Base-by-base conservation (phyloP, 257 asterid genomes). In the Nicotiana undulata region DNA sequence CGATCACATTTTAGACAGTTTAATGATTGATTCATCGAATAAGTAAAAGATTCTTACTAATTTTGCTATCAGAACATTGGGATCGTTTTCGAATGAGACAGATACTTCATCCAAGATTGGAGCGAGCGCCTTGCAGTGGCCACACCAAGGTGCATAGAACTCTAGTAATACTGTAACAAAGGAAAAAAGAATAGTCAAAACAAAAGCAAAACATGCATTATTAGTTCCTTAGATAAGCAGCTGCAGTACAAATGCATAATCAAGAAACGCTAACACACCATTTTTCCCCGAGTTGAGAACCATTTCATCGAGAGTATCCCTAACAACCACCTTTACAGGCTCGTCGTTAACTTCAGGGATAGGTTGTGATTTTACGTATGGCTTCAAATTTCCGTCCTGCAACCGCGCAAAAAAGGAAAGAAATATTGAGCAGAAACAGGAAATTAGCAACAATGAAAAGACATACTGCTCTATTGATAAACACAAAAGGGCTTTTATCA, bases 71-170 rank as follows among this genome's bases (percentile, higher is more conserved):
- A 92, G 0, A 82, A 92, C 88, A 85, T 86, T 87, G 7, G 91
- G 90, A 76, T 92, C 92, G 2, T 85, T 84, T 75, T 89, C 80
- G 81, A 84, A 94, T 55, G 91, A 88, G 83, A 85, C 32, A 46
- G 98, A 97, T 53, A 94, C 94, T 89, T 91, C 97, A 46, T 92
- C 98, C 90, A 94, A 82, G 82, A 89, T 91, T 32, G 97, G 98
- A 66, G 97, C 97, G 70, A 94, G 86, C 56, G 84, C 60, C 87
- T 91, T 84, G 96, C 98, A 91, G 88, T 93, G 97, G 82, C 96
- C 95, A 72, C 98, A 92, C 97, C 97, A 92, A 8, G 97, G 97
- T 52, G 98, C 94, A 76, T 94, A 91, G 82, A 94, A 92, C 81
- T 92, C 96, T 0, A 94, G 83, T 67, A 94, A 81, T 82, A 94